Percentiles rank a stretch among this genome's conserved stretches.
Evolutionary conservation across 2,329 filamentous ascomycete species (phyloP).

Genomic region (Ceratocystis alfenasii): DNA sequence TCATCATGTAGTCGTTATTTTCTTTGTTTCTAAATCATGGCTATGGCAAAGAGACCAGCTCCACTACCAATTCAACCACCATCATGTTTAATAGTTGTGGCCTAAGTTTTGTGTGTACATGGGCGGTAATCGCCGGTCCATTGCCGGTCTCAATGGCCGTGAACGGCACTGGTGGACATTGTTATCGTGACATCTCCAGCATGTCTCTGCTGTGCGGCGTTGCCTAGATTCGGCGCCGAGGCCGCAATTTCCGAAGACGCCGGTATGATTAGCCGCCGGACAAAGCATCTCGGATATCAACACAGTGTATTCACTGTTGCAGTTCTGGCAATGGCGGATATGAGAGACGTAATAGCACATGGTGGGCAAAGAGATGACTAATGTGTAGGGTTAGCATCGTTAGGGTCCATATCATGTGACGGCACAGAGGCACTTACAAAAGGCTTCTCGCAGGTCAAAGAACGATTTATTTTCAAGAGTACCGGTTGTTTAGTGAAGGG

Average conservation of each 20-base stretch:
- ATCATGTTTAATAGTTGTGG: not conserved
- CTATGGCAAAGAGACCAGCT: not conserved
- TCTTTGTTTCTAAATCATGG: not conserved
- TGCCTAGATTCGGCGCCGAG: conserved; percentile 27
- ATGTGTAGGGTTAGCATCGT: not conserved
- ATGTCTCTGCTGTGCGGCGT: conserved; percentile 28
- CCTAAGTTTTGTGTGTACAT: conserved; percentile 6
- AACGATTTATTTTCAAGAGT: too few relatives aligned
- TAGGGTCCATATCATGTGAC: conserved; percentile 29
- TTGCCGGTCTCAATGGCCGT: conserved; percentile 17
- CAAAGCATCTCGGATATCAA: conserved; percentile 32
- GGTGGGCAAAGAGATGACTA: conserved; percentile 23
- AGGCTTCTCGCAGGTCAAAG: not conserved
- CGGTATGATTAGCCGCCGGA: conserved; percentile 26
- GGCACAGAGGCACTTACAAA: not conserved
- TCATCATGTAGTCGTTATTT: not conserved
- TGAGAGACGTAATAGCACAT: conserved; percentile 34
- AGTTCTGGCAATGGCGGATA: conserved; percentile 30
- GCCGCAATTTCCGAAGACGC: conserved; percentile 32
- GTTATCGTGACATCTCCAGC: conserved; percentile 29
- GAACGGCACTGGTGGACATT: conserved; percentile 18
- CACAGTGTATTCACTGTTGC: conserved; percentile 30
- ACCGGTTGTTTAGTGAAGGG: not conserved
- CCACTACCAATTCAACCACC: not conserved
- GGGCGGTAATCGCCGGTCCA: conserved; percentile 18